phyloP scores from a whole-genome alignment of 306 rosid genomes.

The Lupinus albus region DNA sequence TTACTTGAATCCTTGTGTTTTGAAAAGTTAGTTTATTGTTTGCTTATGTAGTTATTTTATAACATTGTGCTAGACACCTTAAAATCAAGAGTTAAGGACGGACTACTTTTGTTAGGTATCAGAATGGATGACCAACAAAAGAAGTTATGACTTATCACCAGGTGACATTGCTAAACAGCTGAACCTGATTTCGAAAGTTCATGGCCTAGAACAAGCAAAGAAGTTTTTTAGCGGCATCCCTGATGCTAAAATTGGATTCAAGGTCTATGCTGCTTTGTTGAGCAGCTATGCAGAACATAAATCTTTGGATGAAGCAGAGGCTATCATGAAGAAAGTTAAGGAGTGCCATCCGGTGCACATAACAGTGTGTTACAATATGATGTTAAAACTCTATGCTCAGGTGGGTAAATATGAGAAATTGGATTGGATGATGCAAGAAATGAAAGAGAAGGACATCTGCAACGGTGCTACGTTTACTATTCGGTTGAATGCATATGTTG shows the following conservation, averaged over 20 bases:
- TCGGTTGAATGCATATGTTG: conserved; percentile 56
- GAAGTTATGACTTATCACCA: conserved; percentile 31
- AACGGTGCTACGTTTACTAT: conserved; percentile 48
- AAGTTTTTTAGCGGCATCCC: conserved; percentile 50
- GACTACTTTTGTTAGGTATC: conserved; percentile 50
- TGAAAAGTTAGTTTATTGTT: background rate
- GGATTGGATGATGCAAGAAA: conserved; percentile 54
- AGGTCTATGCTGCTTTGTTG: conserved; percentile 61
- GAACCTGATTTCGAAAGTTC: conserved; percentile 64
- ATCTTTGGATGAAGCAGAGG: conserved; percentile 60
- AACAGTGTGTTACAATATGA: conserved; percentile 48
- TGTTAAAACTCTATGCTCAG: conserved; percentile 64
- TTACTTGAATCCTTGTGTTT: background rate
- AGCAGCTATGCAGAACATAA: conserved; percentile 58
- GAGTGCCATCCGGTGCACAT: conserved; percentile 35
- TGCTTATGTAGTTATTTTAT: background rate
- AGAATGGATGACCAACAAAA: conserved; percentile 58
- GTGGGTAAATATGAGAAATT: conserved; percentile 58
- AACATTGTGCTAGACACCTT: background rate
- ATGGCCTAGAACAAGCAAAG: conserved; percentile 66
- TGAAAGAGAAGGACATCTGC: conserved; percentile 55
- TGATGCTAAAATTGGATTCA: conserved; percentile 43
- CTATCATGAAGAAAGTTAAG: conserved; percentile 56
- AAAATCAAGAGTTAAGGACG: background rate
- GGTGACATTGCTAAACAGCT: conserved; percentile 54